A percentile compares a stretch with the other conserved stretches of the same genome.
Evolutionary conservation across 306 rosid species (phyloP).

Genomic region (Medicago truncatula): DNA sequence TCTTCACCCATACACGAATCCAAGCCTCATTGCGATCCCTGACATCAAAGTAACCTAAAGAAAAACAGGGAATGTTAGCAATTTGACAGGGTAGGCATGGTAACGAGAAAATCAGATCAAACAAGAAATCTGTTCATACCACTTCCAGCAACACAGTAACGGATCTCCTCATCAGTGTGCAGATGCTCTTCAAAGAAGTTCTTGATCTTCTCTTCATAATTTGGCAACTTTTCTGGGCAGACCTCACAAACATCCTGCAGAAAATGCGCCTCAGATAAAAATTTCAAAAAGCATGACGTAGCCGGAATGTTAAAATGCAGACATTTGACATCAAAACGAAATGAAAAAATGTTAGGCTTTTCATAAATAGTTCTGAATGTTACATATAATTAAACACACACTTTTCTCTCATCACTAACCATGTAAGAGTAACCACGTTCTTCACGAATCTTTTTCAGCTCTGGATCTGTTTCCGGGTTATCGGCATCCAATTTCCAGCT

Average conservation of each 20-base stretch:
- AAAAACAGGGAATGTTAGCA: constrained; percentile 41
- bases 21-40: constrained; percentile 82
- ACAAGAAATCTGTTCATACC: constrained; percentile 53
- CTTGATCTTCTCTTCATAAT: constrained; percentile 93
- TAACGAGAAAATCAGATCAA: constrained; percentile 23
- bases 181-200: constrained; percentile 91
- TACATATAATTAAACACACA: constrained; percentile 1
- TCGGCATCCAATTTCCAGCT: constrained; percentile 94
- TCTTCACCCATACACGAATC: constrained; percentile 94
- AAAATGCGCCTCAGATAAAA: constrained; percentile 37
- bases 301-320: constrained; percentile 12
- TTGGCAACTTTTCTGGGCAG: constrained; percentile 91
- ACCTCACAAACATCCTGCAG: constrained; percentile 92
- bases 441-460: constrained; percentile 86
- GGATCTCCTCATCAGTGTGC: constrained; percentile 98
- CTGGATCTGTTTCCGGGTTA: constrained; percentile 81
- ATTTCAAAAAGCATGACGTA: constrained; percentile 14
- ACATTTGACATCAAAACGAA: constrained; percentile 2
- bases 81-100: neutral
- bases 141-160: constrained; percentile 88
- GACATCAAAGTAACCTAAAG: constrained; percentile 94
- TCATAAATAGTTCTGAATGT: neutral
- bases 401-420: constrained; percentile 52
- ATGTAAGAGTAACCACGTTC: constrained; percentile 89
- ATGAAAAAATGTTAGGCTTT: neutral